Percentiles rank a stretch among this genome's conserved stretches.
Conservation (phyloP, 371 early-diverging fungal species). For the Circinella minor region DNA sequence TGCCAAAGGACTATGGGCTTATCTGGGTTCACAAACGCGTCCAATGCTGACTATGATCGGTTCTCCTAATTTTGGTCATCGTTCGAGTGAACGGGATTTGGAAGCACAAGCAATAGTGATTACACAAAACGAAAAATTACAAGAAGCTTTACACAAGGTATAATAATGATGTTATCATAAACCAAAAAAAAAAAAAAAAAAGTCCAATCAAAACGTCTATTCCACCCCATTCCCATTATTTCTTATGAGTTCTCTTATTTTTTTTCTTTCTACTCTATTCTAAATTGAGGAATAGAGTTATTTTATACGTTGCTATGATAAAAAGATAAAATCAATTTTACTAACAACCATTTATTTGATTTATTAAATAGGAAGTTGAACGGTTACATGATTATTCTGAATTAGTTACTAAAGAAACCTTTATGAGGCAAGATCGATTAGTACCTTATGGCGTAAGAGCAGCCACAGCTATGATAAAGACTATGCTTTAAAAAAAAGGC, state of each 20-base stretch:
- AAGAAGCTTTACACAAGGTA: constrained; percentile 66
- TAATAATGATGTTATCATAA: neutral
- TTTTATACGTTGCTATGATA: neutral
- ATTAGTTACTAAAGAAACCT: constrained; percentile 42
- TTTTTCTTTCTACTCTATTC: neutral
- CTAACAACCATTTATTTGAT: no score
- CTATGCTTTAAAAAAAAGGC: constrained; percentile 58
- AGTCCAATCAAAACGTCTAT: no score
- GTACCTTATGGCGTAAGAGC: constrained; percentile 55
- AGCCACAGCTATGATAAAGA: constrained; percentile 50
- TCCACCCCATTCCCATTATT: no score
- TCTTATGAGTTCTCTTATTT: no score
- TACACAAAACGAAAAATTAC: constrained; percentile 64
- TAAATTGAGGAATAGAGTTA: neutral
- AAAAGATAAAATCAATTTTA: no score
- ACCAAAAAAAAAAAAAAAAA: no score
- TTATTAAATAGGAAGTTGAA: constrained; percentile 46
- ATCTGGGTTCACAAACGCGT: constrained; percentile 32
- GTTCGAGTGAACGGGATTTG: constrained; percentile 88
- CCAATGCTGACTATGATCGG: constrained; percentile 85
- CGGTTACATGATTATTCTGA: constrained; percentile 40
- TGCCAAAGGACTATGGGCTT: constrained; percentile 79
- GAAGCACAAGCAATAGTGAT: constrained; percentile 85
- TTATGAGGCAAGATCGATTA: constrained; percentile 39
- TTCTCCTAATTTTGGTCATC: constrained; percentile 91